These are phyloP conservation scores for Halophytophthora polymorphica DNA, from an alignment of 352 stramenopile genomes.

Conservation along the genomic window DNA sequence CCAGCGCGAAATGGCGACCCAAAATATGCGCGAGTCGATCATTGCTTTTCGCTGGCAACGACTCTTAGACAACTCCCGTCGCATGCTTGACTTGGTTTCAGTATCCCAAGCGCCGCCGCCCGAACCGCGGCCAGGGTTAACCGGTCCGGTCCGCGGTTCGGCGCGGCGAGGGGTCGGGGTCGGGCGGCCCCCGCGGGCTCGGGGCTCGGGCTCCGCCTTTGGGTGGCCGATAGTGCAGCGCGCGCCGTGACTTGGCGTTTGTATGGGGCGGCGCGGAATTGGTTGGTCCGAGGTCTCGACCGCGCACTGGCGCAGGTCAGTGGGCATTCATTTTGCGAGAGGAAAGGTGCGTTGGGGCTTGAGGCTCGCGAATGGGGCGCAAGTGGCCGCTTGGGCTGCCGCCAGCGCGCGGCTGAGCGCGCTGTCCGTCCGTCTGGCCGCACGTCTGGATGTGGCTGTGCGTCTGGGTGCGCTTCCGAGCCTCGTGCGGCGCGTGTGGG, in stretches of 20 bases:
- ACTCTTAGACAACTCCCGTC: no score
- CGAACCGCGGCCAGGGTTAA: neutral
- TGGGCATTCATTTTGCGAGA: conserved; percentile 50
- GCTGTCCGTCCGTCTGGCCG: no score
- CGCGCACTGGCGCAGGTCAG: conserved; percentile 7
- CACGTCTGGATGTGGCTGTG: no score
- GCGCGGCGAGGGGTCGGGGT: no score
- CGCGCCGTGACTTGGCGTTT: conserved; percentile 11
- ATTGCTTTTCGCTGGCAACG: no score
- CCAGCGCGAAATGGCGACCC: no score
- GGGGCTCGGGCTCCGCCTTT: conserved; percentile 6
- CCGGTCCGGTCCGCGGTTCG: neutral
- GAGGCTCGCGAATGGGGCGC: neutral
- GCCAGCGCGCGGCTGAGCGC: neutral
- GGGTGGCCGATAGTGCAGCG: conserved; percentile 31
- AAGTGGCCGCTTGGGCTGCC: conserved; percentile 6
- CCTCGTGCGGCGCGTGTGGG: no score
- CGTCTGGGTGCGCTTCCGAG: neutral
- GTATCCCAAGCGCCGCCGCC: no score
- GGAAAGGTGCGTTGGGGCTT: conserved; percentile 38
- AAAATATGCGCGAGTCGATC: no score
- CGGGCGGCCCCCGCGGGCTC: neutral
- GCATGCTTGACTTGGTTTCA: no score
- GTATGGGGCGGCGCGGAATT: conserved; percentile 19
- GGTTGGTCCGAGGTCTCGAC: conserved; percentile 31